A percentile compares a stretch with the other conserved stretches of the same genome.
Evolutionary conservation across 140 eudicot species (phyloP).

Genomic region (Cichorium intybus): DNA sequence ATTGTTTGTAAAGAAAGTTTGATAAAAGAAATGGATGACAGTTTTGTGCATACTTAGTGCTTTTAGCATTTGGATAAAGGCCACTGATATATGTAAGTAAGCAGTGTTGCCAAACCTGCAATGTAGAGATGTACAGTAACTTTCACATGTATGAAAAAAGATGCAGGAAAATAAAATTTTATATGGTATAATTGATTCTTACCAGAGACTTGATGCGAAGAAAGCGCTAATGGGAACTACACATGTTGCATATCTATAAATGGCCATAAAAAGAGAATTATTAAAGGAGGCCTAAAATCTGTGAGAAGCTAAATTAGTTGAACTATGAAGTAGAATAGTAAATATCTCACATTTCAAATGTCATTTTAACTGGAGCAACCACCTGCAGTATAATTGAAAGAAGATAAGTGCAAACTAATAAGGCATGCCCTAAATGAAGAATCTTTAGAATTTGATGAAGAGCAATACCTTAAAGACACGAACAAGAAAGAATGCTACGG

Average conservation of each 20-base stretch:
- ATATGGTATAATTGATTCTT: conserved; percentile 20
- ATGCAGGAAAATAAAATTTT: not conserved
- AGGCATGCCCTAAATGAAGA: not conserved
- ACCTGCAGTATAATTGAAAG: conserved; percentile 45
- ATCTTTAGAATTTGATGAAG: not conserved
- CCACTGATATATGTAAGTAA: conserved; percentile 93
- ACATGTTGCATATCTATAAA: conserved; percentile 77
- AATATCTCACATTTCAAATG: conserved; percentile 79
- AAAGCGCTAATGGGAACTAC: conserved; percentile 98
- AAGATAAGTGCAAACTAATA: conserved; percentile 11
- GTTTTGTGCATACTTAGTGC: conserved; percentile 68
- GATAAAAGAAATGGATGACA: conserved; percentile 1
- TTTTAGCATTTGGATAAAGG: conserved; percentile 99
- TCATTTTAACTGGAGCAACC: conserved; percentile 95
- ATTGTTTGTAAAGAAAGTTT: not conserved
- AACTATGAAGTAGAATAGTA: not conserved
- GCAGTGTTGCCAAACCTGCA: conserved; percentile 99
- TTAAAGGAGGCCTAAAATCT: not conserved
- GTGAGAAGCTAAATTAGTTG: conserved; percentile 5
- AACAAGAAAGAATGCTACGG: conserved; percentile 81
- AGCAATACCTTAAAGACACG: conserved; percentile 88
- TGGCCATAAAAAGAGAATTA: not conserved
- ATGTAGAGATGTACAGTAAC: not conserved
- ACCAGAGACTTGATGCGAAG: conserved; percentile 99
- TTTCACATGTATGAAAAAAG: not conserved